Evolutionary conservation across 306 rosid species (phyloP).

Genomic region (Vicia villosa): DNA sequence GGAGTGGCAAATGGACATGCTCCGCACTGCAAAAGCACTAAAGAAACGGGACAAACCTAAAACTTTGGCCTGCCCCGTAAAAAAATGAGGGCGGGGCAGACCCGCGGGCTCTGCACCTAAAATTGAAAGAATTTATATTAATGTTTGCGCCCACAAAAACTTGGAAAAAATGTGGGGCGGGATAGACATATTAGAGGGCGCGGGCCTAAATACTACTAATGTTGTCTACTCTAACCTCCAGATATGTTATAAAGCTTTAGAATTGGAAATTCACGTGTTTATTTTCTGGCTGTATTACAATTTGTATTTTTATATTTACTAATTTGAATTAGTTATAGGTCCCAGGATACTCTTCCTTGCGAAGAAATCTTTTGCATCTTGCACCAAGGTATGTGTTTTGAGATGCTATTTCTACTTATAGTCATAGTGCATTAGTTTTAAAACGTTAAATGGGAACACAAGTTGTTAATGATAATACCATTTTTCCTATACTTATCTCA

Average conservation of each 20-base stretch:
- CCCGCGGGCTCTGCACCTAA: too few species aligned
- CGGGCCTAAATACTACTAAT: too few species aligned
- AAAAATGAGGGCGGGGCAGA: too few species aligned
- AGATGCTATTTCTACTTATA: not conserved
- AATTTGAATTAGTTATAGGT: constrained; percentile 40
- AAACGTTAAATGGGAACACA: constrained; percentile 1
- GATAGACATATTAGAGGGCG: too few species aligned
- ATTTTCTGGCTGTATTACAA: constrained; percentile 22
- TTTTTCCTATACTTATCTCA: constrained; percentile 22
- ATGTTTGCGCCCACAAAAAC: too few species aligned
- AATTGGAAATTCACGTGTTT: constrained; percentile 8
- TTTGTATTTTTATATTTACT: constrained; percentile 15
- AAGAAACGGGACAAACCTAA: too few species aligned
- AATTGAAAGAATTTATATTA: too few species aligned
- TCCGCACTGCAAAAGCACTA: too few species aligned
- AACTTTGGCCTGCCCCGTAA: too few species aligned
- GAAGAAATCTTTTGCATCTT: constrained; percentile 73
- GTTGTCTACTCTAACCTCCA: not conserved
- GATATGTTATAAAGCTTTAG: constrained; percentile 28
- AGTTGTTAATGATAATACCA: not conserved
- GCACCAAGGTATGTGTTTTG: constrained; percentile 64
- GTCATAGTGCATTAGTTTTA: constrained; percentile 10
- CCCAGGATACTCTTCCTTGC: constrained; percentile 70
- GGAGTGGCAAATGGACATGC: too few species aligned
- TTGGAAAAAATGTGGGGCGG: too few species aligned